A percentile compares a stretch with the other conserved stretches of the same genome.
Evolutionary conservation across 805 yeast species (phyloP).

Genomic region (Sporopachydermia lactativora): DNA sequence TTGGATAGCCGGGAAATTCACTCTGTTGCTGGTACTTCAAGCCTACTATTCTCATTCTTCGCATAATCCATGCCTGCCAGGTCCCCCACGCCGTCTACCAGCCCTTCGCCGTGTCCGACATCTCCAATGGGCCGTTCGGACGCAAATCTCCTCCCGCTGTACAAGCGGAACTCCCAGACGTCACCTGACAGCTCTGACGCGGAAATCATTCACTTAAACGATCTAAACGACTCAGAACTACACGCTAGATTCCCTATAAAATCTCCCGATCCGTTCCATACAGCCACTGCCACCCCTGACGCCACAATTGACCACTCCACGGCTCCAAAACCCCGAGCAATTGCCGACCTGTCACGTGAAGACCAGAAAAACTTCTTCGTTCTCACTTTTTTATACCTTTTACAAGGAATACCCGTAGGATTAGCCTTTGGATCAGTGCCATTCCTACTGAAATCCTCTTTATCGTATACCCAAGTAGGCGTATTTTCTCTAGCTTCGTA

Average conservation of each 20-base stretch:
- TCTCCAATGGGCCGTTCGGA: neutral
- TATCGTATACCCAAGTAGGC: constrained; percentile 83
- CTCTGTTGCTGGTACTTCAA: too few relatives aligned
- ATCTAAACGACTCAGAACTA: too few relatives aligned
- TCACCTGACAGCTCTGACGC: neutral
- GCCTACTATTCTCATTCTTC: too few relatives aligned
- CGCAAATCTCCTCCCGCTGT: neutral
- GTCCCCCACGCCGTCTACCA: too few relatives aligned
- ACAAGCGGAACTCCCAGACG: neutral
- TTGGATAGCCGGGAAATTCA: too few relatives aligned
- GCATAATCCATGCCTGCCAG: too few relatives aligned
- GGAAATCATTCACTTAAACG: too few relatives aligned
- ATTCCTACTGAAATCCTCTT: constrained; percentile 67
- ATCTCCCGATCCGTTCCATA: neutral
- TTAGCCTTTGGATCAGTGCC: constrained; percentile 92
- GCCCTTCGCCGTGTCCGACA: too few relatives aligned
- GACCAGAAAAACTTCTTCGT: constrained; percentile 70
- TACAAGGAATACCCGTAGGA: constrained; percentile 97
- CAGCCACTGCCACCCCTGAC: neutral
- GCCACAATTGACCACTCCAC: neutral
- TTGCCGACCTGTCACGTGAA: constrained; percentile 13
- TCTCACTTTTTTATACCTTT: constrained; percentile 57
- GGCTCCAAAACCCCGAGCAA: neutral
- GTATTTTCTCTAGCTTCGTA: constrained; percentile 83
- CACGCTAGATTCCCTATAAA: neutral